These are phyloP conservation scores for Dorcoceras hygrometricum DNA, from an alignment of 257 asterid genomes.

Conservation along the genomic window DNA sequence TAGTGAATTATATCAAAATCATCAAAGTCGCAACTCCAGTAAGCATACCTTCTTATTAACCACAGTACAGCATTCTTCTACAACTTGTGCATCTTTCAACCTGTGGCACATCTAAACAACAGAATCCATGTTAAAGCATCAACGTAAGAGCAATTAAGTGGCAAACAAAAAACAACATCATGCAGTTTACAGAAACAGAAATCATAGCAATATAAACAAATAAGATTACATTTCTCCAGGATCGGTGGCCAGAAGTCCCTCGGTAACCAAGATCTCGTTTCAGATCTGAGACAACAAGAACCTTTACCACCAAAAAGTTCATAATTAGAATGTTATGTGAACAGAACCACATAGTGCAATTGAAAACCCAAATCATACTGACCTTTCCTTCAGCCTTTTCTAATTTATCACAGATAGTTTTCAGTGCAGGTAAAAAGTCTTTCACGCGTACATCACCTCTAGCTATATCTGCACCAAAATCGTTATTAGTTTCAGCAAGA, in stretches of 20 bases:
- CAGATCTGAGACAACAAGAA: constrained; percentile 78
- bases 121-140: constrained; percentile 30
- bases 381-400: constrained; percentile 86
- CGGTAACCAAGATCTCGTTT: constrained; percentile 82
- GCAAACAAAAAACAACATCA: constrained; percentile 12
- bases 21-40: constrained; percentile 26
- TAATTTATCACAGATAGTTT: constrained; percentile 78
- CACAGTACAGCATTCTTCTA: constrained; percentile 66
- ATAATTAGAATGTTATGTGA: constrained; percentile 22
- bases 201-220: constrained; percentile 16
- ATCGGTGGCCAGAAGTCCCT: constrained; percentile 60
- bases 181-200: constrained; percentile 12
- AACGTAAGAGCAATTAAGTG: constrained; percentile 16
- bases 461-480: constrained; percentile 36
- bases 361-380: constrained; percentile 26
- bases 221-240: constrained; percentile 73
- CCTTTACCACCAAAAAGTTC: constrained; percentile 48
- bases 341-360: constrained; percentile 23
- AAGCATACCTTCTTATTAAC: constrained; percentile 63
- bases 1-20: constrained; percentile 13
- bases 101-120: constrained; percentile 60
- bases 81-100: constrained; percentile 73
- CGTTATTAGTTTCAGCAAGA: constrained; percentile 42
- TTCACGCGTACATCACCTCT: constrained; percentile 61
- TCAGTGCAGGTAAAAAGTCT: constrained; percentile 75